A percentile compares a stretch with the other conserved stretches of the same genome.
These are phyloP conservation scores for Giardia muris DNA, from an alignment of 208 protist species.

Conservation along the genomic window DNA sequence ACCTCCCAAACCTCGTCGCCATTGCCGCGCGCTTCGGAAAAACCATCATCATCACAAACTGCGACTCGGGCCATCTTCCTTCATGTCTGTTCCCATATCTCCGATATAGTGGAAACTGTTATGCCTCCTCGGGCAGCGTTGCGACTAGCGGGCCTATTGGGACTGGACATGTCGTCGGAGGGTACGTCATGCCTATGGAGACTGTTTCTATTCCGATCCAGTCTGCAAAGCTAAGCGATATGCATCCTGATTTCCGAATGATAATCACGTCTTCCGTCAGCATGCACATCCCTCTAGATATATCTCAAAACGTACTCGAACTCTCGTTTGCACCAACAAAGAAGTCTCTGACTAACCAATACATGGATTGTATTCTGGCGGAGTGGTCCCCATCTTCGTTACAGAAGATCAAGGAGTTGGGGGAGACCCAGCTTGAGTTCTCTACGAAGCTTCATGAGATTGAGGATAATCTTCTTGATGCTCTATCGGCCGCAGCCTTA, in stretches of 20 bases:
- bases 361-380: neutral
- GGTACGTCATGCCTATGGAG: neutral
- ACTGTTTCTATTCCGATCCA: neutral
- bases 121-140: neutral
- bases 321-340: slow-evolving; percentile 22
- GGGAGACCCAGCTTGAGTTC: neutral
- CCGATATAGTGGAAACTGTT: neutral
- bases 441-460: neutral
- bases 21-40: slow-evolving; percentile 21
- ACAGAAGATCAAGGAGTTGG: neutral
- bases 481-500: neutral
- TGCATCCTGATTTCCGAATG: neutral
- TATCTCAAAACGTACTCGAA: neutral
- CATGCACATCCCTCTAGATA: neutral
- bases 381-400: neutral
- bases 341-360: neutral
- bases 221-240: neutral
- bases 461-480: neutral
- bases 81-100: neutral
- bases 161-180: neutral
- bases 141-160: neutral
- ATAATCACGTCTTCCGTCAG: neutral
- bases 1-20: neutral
- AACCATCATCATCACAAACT: slow-evolving; percentile 13
- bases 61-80: neutral